Evolutionary conservation across 768 basidiomycete genomes (phyloP), one percentile per base, ranked within the genome.

Genomic region (Ramaria sp.): DNA sequence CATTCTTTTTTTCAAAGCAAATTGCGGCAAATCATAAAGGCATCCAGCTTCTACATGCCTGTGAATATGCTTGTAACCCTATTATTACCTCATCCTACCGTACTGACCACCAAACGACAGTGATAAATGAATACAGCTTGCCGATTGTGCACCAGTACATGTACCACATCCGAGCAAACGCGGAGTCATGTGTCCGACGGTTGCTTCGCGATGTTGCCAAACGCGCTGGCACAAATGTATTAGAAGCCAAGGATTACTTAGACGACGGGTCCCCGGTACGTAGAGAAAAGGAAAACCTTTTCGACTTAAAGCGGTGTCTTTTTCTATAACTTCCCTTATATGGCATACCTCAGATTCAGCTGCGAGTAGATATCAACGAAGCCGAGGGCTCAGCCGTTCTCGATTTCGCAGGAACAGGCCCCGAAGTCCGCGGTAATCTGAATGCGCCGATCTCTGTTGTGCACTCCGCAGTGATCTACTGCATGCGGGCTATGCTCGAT

Each of bases 11-110:
- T 25, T 5, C 48, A 6, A 44, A 91, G 88, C 91, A 94, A 89
- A 84, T 94, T 58, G 89, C 91, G 1, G 90, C 92, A 6, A 96
- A 96, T 64, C 79, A 92, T 67, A 93, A 94, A 69, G 94, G 91
- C 12, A 81, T 89, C 32, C 84, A 88, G 60, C 75, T 93, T 3
- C 83, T 95, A 57, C 85, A 85, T 62, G 80, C 82, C 43, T 78
- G 88, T 89, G 64, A 58, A 79, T 63, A n/a, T 52, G 16, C 30
- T 24, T 58, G 9, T 22, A 39, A 3, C 20, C 55, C 30, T 28
- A 28, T 27, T 47, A 28, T 13, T 10, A 20, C 9, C 8, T 34
- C 2, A 34, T 8, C n/a, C 9, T 8, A 13, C 54, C 8, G 47
- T 18, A 37, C 58, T 9, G 41, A 52, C 27, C 50, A 10, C 37